A percentile compares a stretch with the other conserved stretches of the same genome.
These are phyloP conservation scores for Talaromyces marneffei DNA, from an alignment of 2,329 filamentous ascomycete genomes.

Conservation along the genomic window DNA sequence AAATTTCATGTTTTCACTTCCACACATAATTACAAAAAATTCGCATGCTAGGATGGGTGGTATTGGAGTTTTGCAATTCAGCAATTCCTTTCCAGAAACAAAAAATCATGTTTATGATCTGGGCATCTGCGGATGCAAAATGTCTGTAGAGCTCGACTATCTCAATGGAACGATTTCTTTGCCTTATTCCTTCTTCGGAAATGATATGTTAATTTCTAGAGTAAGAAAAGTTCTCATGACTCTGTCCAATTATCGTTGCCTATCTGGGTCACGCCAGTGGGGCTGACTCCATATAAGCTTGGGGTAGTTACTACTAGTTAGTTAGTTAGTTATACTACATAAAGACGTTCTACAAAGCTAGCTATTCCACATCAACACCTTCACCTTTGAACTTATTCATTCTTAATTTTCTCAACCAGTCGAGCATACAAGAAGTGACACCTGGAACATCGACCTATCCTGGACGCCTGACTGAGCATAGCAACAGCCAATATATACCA, in stretches of 20 bases:
- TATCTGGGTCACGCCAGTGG: background rate
- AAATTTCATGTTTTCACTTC: slow-evolving; percentile 17
- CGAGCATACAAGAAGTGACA: no score
- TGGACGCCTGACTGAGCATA: no score
- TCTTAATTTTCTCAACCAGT: no score
- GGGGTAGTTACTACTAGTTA: no score
- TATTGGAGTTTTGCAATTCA: slow-evolving; percentile 16
- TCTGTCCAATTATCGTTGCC: background rate
- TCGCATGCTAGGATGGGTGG: no score
- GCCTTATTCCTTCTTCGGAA: background rate
- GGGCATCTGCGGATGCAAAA: slow-evolving; percentile 14
- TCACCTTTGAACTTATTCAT: no score
- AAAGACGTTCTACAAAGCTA: no score
- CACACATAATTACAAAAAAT: slow-evolving; percentile 1
- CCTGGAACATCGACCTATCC: no score
- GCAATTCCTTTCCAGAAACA: slow-evolving; percentile 15
- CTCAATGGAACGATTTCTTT: slow-evolving; percentile 14
- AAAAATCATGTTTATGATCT: slow-evolving; percentile 16
- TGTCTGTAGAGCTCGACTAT: slow-evolving; percentile 15
- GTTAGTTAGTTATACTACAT: no score
- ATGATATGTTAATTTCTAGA: no score
- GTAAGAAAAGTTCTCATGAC: background rate
- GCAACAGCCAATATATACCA: background rate
- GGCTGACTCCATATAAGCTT: background rate
- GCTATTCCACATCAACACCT: no score